These are phyloP conservation scores for Paxillus rubicundulus DNA, from an alignment of 768 basidiomycete species.

Conservation along the genomic window DNA sequence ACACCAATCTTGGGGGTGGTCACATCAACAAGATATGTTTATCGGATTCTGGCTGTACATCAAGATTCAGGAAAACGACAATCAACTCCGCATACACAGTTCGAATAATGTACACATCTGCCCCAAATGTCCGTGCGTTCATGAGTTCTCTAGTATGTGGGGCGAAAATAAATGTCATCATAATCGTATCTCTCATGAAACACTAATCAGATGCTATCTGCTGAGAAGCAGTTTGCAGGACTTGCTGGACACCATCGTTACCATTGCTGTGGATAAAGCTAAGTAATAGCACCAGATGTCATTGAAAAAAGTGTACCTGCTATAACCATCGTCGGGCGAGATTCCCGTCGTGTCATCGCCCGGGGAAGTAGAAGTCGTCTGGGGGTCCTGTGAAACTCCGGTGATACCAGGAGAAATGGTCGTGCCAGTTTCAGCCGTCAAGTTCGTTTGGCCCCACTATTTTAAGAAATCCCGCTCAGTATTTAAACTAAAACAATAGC, in stretches of 20 bases:
- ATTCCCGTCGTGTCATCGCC: constrained; percentile 39
- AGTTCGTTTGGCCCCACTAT: constrained; percentile 55
- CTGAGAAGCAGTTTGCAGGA: constrained; percentile 33
- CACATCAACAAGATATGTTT: too few relatives aligned
- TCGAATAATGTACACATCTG: not conserved
- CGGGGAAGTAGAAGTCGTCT: constrained; percentile 33
- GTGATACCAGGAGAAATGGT: constrained; percentile 35
- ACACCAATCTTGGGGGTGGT: too few relatives aligned
- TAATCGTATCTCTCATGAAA: not conserved
- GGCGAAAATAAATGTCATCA: not conserved
- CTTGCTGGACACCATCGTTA: constrained; percentile 30
- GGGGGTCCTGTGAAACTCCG: constrained; percentile 27
- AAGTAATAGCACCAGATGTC: not conserved
- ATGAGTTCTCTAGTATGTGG: not conserved
- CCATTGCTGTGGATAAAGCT: constrained; percentile 23
- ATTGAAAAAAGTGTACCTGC: constrained; percentile 23
- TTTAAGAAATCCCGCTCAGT: constrained; percentile 8
- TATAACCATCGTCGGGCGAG: constrained; percentile 70
- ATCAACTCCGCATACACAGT: not conserved
- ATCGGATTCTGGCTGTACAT: not conserved
- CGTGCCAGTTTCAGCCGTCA: constrained; percentile 48
- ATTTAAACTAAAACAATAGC: not conserved
- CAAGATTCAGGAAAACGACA: not conserved
- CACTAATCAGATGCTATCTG: constrained; percentile 31
- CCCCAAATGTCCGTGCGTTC: not conserved